Base-by-base conservation (phyloP, 2,329 filamentous ascomycete species). In the Pseudogymnoascus sp. region DNA sequence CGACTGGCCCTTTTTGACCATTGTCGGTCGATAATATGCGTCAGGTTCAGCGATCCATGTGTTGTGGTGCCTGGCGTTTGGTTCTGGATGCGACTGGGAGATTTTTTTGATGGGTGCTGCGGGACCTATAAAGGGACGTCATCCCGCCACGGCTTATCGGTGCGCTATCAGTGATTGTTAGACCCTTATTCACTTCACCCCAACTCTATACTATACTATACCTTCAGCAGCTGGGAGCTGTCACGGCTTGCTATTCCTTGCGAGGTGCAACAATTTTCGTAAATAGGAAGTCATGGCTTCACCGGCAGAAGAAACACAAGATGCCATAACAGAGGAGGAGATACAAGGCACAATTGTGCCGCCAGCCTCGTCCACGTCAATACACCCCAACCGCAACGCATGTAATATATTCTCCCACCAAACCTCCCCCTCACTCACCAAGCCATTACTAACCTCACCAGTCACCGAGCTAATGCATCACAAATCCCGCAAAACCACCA, bases 391-490 rank as follows among this genome's bases (percentile, higher is more conserved):
- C 43, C 74, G 74, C 61, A 80, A 81, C 72, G 79, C 80, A 65
- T 81, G 80, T 80, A 75, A 66, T 71, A 66, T 26, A 16, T 60
- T 28, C 59, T 26, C 56, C 16, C 24, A 19, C 19, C 19, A 19
- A 19, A 19, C 19, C 46, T 37, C 14, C 24, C 31, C n/a, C 38
- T 61, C 24, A 37, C 14, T n/a, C 60, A 22, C 10, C 12, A 40
- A 12, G 22, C 11, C 16, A 28, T 60, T 59, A 66, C 37, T 26
- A 11, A 22, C 16, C 2, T 14, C 53, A 8, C 11, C 63, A 82
- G 78, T 87, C 72, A 72, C 81, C 60, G 79, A 84, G 65, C 77
- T 87, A 62, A 85, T 87, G 70, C 62, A 33, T 14, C 40, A 64
- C 7, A 70, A 70, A 66, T 60, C 59, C 33, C 67, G 65, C 3